These are phyloP conservation scores for Priceomyces haplophilus DNA, from an alignment of 805 yeast genomes.

Conservation along the genomic window DNA sequence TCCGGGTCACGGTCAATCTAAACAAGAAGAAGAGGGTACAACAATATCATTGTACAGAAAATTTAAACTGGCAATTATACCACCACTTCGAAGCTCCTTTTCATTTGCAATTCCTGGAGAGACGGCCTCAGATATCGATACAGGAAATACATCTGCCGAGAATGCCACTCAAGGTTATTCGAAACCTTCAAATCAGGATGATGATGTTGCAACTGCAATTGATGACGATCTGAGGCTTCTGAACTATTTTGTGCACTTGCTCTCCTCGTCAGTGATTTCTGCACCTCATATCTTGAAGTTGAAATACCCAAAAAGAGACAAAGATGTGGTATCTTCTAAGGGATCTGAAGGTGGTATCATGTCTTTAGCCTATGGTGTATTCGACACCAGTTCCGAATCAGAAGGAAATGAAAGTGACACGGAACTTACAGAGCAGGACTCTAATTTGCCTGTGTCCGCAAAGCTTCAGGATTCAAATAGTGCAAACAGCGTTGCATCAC, in stretches of 20 bases:
- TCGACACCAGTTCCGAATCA: neutral
- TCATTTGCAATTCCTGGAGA: conserved; percentile 4
- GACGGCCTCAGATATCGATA: neutral
- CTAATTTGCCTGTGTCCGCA: neutral
- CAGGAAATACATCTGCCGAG: neutral
- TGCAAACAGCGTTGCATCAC: neutral
- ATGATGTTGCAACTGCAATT: conserved; percentile 15
- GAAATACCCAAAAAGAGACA: conserved; percentile 1
- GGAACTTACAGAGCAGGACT: neutral
- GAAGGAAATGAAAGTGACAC: neutral
- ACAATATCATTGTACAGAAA: conserved; percentile 3
- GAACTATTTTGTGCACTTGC: conserved; percentile 24
- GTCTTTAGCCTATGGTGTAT: conserved; percentile 1
- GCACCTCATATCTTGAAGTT: conserved; percentile 7
- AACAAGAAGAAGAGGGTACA: neutral
- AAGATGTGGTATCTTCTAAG: conserved; percentile 3
- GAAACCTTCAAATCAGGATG: conserved; percentile 6
- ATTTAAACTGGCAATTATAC: conserved; percentile 8
- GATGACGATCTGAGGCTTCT: conserved; percentile 16
- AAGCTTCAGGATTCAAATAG: neutral
- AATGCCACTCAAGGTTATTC: conserved; percentile 2
- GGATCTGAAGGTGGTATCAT: neutral
- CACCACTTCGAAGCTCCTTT: conserved; percentile 9
- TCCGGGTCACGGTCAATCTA: neutral
- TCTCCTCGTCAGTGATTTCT: conserved; percentile 28